phyloP scores from a whole-genome alignment of 805 yeast species.

The Teunomyces barrocoloradensis region DNA sequence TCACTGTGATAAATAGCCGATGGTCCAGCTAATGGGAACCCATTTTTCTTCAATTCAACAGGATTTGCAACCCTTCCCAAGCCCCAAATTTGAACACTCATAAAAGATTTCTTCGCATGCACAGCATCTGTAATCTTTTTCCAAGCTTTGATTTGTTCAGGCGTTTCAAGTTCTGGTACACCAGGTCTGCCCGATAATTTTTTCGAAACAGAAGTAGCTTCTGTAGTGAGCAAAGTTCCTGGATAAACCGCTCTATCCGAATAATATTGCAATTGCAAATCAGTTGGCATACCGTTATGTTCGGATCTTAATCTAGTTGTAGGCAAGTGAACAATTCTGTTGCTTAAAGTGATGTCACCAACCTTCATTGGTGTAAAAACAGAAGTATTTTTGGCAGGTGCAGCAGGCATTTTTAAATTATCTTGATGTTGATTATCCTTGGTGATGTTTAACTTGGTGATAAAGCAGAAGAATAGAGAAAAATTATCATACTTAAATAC shows the following conservation, averaged over 20 bases:
- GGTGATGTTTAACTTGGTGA: too few relatives aligned
- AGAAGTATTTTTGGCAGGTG: slow-evolving; percentile 25
- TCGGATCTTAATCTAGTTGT: slow-evolving; percentile 46
- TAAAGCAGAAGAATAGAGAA: background rate
- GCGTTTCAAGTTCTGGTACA: slow-evolving; percentile 18
- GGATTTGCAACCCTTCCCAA: slow-evolving; percentile 27
- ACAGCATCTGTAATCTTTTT: slow-evolving; percentile 12
- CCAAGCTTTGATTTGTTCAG: slow-evolving; percentile 29
- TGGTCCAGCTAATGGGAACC: slow-evolving; percentile 17
- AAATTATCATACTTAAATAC: background rate
- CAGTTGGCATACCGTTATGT: slow-evolving; percentile 42
- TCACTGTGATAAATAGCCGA: slow-evolving; percentile 15
- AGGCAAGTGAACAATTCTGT: slow-evolving; percentile 50
- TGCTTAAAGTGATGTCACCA: slow-evolving; percentile 33
- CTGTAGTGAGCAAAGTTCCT: slow-evolving; percentile 56
- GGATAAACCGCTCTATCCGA: slow-evolving; percentile 51
- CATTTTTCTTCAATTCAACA: slow-evolving; percentile 18
- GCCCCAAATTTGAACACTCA: slow-evolving; percentile 14
- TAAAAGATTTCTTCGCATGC: slow-evolving; percentile 12
- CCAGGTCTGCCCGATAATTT: slow-evolving; percentile 26
- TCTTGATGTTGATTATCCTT: background rate
- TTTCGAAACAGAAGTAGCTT: slow-evolving; percentile 30
- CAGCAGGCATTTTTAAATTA: background rate
- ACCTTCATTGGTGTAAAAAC: slow-evolving; percentile 46
- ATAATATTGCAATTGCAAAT: slow-evolving; percentile 51